A percentile compares a stretch with the other conserved stretches of the same genome.
Evolutionary conservation across 2,329 filamentous ascomycete species (phyloP).

Genomic region (Cladosporium sp.): DNA sequence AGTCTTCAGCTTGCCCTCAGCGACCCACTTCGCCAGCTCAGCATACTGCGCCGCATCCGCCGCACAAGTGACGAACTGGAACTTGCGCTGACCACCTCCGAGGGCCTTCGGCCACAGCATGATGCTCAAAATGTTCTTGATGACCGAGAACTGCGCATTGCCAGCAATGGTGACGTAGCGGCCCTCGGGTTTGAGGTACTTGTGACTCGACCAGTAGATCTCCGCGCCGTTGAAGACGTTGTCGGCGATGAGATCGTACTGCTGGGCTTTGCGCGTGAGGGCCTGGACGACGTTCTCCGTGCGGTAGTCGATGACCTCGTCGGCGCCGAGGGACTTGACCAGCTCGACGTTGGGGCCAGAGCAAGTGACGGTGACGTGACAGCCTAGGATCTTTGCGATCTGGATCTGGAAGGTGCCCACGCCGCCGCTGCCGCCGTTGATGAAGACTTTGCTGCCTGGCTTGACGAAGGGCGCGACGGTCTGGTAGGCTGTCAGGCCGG

Average conservation of each 20-base stretch:
- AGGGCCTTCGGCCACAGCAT: slow-evolving; percentile 48
- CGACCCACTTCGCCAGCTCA: slow-evolving; percentile 56
- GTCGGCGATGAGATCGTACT: slow-evolving; percentile 57
- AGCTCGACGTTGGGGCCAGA: slow-evolving; percentile 58
- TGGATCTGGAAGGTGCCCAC: slow-evolving; percentile 61
- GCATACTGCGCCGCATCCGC: slow-evolving; percentile 48
- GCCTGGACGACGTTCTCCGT: slow-evolving; percentile 47
- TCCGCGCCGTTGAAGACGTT: slow-evolving; percentile 53
- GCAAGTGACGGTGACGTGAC: slow-evolving; percentile 59
- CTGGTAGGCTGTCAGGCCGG: slow-evolving; percentile 41
- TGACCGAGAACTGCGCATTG: slow-evolving; percentile 34
- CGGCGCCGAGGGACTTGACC: slow-evolving; percentile 59
- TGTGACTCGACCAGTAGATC: slow-evolving; percentile 55
- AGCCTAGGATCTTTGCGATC: slow-evolving; percentile 60
- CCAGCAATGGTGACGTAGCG: slow-evolving; percentile 57
- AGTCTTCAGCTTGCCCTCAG: slow-evolving; percentile 58
- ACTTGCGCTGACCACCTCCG: slow-evolving; percentile 53
- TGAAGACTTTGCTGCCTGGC: slow-evolving; percentile 54
- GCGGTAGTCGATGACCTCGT: slow-evolving; percentile 63
- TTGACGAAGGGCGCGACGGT: slow-evolving; percentile 37
- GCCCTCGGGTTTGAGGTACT: slow-evolving; percentile 52
- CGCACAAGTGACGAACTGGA: slow-evolving; percentile 41
- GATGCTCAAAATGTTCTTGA: slow-evolving; percentile 39
- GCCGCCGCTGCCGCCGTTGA: slow-evolving; percentile 65
- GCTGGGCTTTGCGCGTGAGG: slow-evolving; percentile 48